A percentile compares a stretch with the other conserved stretches of the same genome.
phyloP scores from a whole-genome alignment of 768 basidiomycete genomes.

The Obba rivulosa region DNA sequence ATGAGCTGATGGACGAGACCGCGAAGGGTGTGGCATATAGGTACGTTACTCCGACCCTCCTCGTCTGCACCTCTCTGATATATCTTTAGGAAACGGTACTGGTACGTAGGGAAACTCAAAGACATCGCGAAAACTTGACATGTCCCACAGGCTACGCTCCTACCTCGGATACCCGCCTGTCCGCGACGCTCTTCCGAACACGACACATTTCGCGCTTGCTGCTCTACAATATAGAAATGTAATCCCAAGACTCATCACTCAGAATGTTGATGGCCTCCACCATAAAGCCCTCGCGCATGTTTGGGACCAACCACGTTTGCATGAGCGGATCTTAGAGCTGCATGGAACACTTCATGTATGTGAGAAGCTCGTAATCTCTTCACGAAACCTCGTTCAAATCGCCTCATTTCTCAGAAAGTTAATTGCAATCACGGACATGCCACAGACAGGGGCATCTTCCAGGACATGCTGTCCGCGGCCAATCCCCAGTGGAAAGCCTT shows the following conservation, averaged over 20 bases:
- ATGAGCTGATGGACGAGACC: conserved; percentile 74
- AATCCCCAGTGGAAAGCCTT: conserved; percentile 81
- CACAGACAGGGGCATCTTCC: conserved; percentile 64
- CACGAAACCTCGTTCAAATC: not conserved
- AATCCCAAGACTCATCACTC: conserved; percentile 67
- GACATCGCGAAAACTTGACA: not conserved
- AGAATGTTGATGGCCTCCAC: conserved; percentile 95
- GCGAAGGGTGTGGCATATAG: conserved; percentile 65
- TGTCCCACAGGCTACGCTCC: conserved; percentile 48
- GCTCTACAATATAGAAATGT: conserved; percentile 70
- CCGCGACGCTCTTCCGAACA: conserved; percentile 77
- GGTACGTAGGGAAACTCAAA: conserved; percentile 34
- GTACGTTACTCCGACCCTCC: conserved; percentile 32
- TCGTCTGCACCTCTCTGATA: not conserved
- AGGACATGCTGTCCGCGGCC: conserved; percentile 59
- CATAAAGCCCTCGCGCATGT: conserved; percentile 62
- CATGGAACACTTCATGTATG: conserved; percentile 84
- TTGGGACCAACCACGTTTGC: conserved; percentile 30
- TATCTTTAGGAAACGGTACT: conserved; percentile 72
- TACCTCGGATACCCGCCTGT: conserved; percentile 87
- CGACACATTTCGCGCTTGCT: conserved; percentile 83
- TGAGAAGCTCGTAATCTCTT: conserved; percentile 1
- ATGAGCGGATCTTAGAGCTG: conserved; percentile 63
- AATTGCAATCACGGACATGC: conserved; percentile 71
- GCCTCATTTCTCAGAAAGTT: conserved; percentile 46